Conservation (phyloP, 192 early-diverging fungal genomes). For the Lobosporangium transversale region DNA sequence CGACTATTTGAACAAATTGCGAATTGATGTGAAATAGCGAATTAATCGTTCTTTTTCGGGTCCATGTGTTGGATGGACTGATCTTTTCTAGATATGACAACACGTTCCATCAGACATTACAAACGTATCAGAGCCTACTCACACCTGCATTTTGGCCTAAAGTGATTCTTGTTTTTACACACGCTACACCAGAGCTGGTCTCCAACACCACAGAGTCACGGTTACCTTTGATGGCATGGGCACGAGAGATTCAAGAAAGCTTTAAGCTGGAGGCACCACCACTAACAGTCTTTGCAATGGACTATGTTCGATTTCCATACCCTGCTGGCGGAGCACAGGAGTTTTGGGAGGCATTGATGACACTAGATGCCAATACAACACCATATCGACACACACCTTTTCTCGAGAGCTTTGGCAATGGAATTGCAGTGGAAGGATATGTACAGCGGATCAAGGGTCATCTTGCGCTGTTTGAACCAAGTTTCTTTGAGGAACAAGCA, state of each 20-base stretch:
- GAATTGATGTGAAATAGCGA: too few species aligned
- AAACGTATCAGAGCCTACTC: conserved; percentile 34
- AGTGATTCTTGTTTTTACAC: conserved; percentile 42
- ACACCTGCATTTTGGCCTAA: conserved; percentile 52
- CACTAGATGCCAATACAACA: conserved; percentile 44
- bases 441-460: conserved; percentile 43
- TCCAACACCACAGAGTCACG: conserved; percentile 19
- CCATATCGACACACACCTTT: conserved; percentile 37
- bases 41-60: too few species aligned
- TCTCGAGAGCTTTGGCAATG: conserved; percentile 38
- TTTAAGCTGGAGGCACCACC: conserved; percentile 41
- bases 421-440: conserved; percentile 40
- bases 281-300: conserved; percentile 37
- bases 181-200: conserved; percentile 39
- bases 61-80: too few species aligned
- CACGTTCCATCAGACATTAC: conserved; percentile 40
- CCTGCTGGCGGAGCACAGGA: conserved; percentile 41
- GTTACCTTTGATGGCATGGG: conserved; percentile 28
- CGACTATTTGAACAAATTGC: too few species aligned
- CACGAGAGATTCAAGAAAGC: conserved; percentile 40
- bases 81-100: conserved; percentile 49
- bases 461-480: conserved; percentile 36
- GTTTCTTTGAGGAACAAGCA: conserved; percentile 45
- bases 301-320: conserved; percentile 43
- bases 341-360: conserved; percentile 46